These are phyloP conservation scores for Fusarium sp. DNA, from an alignment of 2,329 filamentous ascomycete genomes.

Conservation along the genomic window DNA sequence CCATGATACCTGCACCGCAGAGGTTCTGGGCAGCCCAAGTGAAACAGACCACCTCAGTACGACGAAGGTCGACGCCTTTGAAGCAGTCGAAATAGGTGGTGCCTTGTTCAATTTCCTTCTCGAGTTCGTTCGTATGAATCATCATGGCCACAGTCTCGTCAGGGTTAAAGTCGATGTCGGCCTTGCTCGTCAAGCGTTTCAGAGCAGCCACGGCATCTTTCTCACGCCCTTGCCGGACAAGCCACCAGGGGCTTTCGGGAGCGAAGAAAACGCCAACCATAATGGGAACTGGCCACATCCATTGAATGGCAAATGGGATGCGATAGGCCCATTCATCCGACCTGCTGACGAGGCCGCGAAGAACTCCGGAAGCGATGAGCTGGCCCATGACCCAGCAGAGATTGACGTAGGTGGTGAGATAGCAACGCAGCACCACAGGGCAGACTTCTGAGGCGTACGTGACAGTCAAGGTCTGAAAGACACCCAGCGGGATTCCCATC, in stretches of 20 bases:
- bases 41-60: slow-evolving; percentile 55
- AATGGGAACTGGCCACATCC: not conserved
- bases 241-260: not conserved
- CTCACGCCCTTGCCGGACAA: not conserved
- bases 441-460: not conserved
- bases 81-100: slow-evolving; percentile 57
- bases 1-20: not conserved
- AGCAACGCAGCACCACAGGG: not conserved
- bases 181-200: not conserved
- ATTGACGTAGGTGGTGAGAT: not conserved
- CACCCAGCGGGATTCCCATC: not conserved
- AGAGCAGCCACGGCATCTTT: not conserved
- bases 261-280: not conserved
- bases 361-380: not conserved
- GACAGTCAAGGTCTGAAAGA: not conserved
- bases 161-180: not conserved
- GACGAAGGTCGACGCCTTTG: slow-evolving; percentile 55
- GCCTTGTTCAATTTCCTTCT: slow-evolving; percentile 21
- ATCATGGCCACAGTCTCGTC: not conserved
- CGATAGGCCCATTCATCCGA: not conserved
- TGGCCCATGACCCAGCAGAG: not conserved
- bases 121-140: not conserved
- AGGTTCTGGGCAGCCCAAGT: slow-evolving; percentile 41
- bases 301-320: not conserved
- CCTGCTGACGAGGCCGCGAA: not conserved